Evolutionary conservation across 1,284 basidiomycete genomes (phyloP).

Genomic region (Lignosus rhinocerotis): DNA sequence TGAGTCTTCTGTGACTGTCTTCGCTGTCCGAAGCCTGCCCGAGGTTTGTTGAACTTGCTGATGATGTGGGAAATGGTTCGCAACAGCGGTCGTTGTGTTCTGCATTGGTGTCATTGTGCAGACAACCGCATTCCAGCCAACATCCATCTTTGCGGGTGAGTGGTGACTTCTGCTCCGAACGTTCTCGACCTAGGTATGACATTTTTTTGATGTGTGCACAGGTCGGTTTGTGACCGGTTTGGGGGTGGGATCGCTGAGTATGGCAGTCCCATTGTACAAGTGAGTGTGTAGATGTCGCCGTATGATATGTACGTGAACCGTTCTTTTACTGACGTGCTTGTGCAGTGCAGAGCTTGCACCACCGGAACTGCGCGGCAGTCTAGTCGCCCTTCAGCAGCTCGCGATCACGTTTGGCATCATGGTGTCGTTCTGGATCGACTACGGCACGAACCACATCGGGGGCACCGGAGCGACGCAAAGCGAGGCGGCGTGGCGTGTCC

Average conservation of each 20-base stretch:
- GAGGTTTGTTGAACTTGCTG: not conserved
- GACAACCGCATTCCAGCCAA: slow-evolving; percentile 51
- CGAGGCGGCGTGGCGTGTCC: slow-evolving; percentile 77
- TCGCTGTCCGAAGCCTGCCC: not conserved
- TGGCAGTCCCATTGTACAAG: slow-evolving; percentile 80
- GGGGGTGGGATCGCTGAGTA: slow-evolving; percentile 74
- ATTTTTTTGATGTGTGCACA: slow-evolving; percentile 20
- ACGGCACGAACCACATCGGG: slow-evolving; percentile 74
- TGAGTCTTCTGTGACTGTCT: slow-evolving; percentile 22
- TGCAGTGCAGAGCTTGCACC: slow-evolving; percentile 66
- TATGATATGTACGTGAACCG: not conserved
- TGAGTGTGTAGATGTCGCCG: slow-evolving; percentile 32
- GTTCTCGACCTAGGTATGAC: not conserved
- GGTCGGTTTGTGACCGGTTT: slow-evolving; percentile 77
- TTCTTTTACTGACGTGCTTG: not conserved
- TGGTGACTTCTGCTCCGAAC: not conserved
- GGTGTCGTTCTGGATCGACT: slow-evolving; percentile 82
- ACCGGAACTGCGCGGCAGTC: slow-evolving; percentile 79
- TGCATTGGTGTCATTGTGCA: slow-evolving; percentile 72
- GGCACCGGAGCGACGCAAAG: slow-evolving; percentile 55
- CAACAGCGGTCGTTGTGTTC: slow-evolving; percentile 61
- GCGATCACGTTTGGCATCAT: slow-evolving; percentile 75
- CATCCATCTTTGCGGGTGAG: slow-evolving; percentile 66
- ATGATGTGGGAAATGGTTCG: not conserved
- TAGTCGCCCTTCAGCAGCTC: slow-evolving; percentile 82